These are phyloP conservation scores for Persicaria tinctoria DNA, from an alignment of 148 eudicot species.

Conservation along the genomic window DNA sequence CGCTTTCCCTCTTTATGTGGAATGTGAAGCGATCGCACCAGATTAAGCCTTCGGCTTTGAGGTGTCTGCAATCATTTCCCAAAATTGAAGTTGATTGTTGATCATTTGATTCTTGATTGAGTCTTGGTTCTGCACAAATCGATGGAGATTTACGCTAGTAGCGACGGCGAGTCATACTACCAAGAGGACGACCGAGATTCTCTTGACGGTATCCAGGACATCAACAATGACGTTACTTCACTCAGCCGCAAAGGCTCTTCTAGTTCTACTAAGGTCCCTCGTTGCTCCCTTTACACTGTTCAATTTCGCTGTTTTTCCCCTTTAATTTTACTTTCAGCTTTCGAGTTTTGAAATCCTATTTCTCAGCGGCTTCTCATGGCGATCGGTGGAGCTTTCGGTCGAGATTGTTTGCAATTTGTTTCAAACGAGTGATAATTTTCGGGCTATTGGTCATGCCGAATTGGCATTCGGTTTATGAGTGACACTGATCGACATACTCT, in stretches of 20 bases:
- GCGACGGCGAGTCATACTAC: conserved; percentile 26
- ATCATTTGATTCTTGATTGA: background rate
- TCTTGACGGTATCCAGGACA: conserved; percentile 23
- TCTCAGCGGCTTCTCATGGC: background rate
- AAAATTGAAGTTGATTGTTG: too few species aligned
- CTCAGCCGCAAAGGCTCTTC: conserved; percentile 20
- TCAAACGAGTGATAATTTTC: background rate
- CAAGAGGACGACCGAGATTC: conserved; percentile 23
- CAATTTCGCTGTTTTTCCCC: background rate
- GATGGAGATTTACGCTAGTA: conserved; percentile 31
- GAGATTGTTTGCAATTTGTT: background rate
- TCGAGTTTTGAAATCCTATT: too few species aligned
- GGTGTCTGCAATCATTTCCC: too few species aligned
- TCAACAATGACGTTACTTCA: conserved; percentile 14
- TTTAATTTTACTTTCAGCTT: too few species aligned
- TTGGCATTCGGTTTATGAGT: background rate
- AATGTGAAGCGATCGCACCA: background rate
- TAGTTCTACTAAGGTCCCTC: conserved; percentile 21
- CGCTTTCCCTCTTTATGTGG: background rate
- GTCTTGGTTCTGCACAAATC: background rate
- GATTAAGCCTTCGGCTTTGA: background rate
- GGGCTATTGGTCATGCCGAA: background rate
- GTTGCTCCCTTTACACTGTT: background rate
- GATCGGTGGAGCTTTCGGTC: background rate
- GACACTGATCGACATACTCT: background rate